These are phyloP conservation scores for Lachnellula hyalina DNA, from an alignment of 2,329 filamentous ascomycete genomes.

Conservation along the genomic window DNA sequence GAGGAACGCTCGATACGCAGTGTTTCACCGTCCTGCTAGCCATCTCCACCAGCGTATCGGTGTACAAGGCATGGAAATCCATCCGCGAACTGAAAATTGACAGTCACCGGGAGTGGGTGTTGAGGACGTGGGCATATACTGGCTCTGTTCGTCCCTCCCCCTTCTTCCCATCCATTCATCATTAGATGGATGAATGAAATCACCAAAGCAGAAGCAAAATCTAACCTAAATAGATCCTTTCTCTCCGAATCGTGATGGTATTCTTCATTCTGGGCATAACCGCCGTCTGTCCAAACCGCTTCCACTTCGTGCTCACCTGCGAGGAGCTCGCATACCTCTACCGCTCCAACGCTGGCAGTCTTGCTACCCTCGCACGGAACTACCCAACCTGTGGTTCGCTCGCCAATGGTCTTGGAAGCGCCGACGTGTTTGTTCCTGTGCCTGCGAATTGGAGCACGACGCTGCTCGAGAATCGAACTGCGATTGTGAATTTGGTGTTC, in stretches of 20 bases:
- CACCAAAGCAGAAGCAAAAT: background rate
- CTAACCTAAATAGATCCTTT: constrained; percentile 7
- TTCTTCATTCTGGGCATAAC: background rate
- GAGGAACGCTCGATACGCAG: constrained; percentile 9
- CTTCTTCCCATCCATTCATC: too few relatives aligned
- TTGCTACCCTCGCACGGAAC: background rate
- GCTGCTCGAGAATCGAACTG: background rate
- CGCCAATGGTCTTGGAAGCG: background rate
- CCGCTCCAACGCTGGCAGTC: background rate
- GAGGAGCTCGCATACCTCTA: constrained; percentile 8
- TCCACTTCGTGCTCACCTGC: constrained; percentile 2
- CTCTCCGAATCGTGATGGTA: constrained; percentile 3
- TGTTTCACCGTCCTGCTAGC: background rate
- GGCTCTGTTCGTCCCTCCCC: constrained; percentile 2
- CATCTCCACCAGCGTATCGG: background rate
- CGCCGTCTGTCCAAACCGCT: background rate
- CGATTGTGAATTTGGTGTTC: constrained; percentile 6
- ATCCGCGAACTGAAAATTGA: constrained; percentile 8
- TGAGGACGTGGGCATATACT: constrained; percentile 9
- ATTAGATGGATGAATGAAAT: too few relatives aligned
- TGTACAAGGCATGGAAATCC: constrained; percentile 4
- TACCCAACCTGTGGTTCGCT: constrained; percentile 6
- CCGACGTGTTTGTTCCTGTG: constrained; percentile 2
- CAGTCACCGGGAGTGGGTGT: constrained; percentile 7
- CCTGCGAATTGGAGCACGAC: background rate